Base-by-base conservation (phyloP, 345 rosid genomes). In the Eucalyptus grandis region DNA sequence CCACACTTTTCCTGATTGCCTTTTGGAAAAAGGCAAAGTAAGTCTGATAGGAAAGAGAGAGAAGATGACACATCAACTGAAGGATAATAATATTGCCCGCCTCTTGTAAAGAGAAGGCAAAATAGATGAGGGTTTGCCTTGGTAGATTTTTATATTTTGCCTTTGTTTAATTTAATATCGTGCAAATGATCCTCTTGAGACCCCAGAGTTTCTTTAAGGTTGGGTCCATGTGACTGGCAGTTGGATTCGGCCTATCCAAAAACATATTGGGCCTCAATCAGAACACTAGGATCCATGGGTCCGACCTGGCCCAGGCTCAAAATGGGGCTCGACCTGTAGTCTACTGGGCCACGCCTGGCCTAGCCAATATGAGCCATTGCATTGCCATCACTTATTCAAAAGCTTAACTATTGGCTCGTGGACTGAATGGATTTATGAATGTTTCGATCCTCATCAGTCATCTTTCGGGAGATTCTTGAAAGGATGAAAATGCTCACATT, bases 391-490 rank as follows among this genome's bases (percentile, higher is more conserved):
- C 1, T 11, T 58, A 22, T 58, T 60, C 15, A 27, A 60, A 60
- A 26, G 14, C 15, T 60, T 60, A 60, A 60, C 4, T 6, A 6
- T 19, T 54, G 24, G n/a, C 0, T 60, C 4, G 7, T 12, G 15
- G 34, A 62, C 15, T 4, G 16, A 62, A 3, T 62, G 8, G 16
- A 60, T 60, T 60, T 27, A 27, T n/a, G n/a, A n/a, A n/a, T 12
- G 4, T 65, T n/a, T 65, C 77, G 16, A 4, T 65, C 77, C 77
- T 7, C 19, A 65, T 65, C 19, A n/a, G 8, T 65, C 17, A 65
- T 65, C 3, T n/a, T 14, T 14, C 1, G 3, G 1, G 19, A n/a
- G 10, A 14, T 6, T n/a, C 19, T 65, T 14, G 10, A 0, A 65
- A 65, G 11, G 21, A 4, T 65, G 77, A 65, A 65, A 65, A n/a